These are phyloP conservation scores for Lachancea cidri DNA, from an alignment of 805 yeast species.

Conservation along the genomic window DNA sequence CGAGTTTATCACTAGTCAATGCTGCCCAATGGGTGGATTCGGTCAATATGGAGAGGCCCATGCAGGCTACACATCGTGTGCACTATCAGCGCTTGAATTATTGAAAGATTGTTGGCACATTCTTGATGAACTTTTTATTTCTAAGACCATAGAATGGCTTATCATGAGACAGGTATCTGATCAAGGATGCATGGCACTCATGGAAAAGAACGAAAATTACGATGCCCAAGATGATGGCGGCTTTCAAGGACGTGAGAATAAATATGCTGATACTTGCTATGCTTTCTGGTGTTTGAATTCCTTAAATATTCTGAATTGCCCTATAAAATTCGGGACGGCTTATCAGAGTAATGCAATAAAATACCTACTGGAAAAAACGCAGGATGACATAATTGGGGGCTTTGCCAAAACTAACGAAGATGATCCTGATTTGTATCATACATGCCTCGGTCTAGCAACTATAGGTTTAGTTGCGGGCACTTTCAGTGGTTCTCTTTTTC, in stretches of 20 bases:
- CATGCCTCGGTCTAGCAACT: constrained; percentile 56
- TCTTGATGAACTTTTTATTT: constrained; percentile 23
- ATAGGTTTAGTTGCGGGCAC: constrained; percentile 36
- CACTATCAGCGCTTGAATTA: constrained; percentile 48
- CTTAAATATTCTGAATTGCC: constrained; percentile 38
- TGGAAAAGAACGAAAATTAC: constrained; percentile 31
- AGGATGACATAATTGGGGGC: constrained; percentile 66
- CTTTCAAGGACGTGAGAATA: constrained; percentile 82
- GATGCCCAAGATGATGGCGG: constrained; percentile 63
- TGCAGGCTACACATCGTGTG: constrained; percentile 86
- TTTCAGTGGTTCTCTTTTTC: constrained; percentile 28
- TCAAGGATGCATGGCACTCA: constrained; percentile 17
- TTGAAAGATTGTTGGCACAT: constrained; percentile 5
- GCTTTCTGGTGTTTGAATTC: constrained; percentile 77
- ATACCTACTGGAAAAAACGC: constrained; percentile 53
- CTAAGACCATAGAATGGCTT: constrained; percentile 51
- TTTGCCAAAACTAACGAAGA: constrained; percentile 62
- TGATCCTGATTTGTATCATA: constrained; percentile 67
- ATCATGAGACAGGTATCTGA: constrained; percentile 50
- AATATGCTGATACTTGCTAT: constrained; percentile 82
- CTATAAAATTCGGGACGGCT: constrained; percentile 5
- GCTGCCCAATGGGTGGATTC: constrained; percentile 65
- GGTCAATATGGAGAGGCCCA: constrained; percentile 66
- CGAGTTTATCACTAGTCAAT: constrained; percentile 34
- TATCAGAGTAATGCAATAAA: constrained; percentile 1